Percentiles rank a stretch among this genome's conserved stretches.
Evolutionary conservation across 441 rosid genomes (phyloP).

Genomic region (Croton laevigatus): DNA sequence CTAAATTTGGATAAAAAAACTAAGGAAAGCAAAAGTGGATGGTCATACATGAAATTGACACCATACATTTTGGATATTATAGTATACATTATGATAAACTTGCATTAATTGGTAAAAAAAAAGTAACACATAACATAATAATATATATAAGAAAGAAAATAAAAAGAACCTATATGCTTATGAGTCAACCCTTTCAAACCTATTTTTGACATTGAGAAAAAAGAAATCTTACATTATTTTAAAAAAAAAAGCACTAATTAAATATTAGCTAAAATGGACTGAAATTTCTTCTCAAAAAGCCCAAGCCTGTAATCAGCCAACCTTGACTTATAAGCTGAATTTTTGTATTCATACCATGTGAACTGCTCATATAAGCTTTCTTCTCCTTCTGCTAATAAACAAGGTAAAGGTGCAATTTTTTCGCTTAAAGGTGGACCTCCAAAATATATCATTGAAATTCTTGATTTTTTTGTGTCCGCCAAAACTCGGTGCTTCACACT

Average conservation of each 20-base stretch:
- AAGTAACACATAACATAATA: background rate
- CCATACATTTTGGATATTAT: background rate
- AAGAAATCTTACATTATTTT: constrained; percentile 9
- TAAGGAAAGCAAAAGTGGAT: too few species aligned
- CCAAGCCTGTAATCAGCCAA: constrained; percentile 68
- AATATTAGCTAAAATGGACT: constrained; percentile 5
- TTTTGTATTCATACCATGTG: constrained; percentile 80
- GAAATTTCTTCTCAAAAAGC: constrained; percentile 44
- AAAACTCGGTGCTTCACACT: constrained; percentile 87
- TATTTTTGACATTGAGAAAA: too few species aligned
- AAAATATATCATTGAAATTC: constrained; percentile 75
- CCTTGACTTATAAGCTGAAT: constrained; percentile 56
- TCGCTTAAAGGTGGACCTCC: constrained; percentile 73
- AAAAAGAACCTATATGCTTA: constrained; percentile 24
- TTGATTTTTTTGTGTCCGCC: constrained; percentile 49
- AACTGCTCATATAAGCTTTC: constrained; percentile 53
- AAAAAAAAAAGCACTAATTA: background rate
- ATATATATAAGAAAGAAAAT: background rate
- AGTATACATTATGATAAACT: constrained; percentile 17
- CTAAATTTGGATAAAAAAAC: background rate
- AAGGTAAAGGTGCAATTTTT: constrained; percentile 50
- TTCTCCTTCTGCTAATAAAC: constrained; percentile 40
- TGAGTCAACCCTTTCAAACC: constrained; percentile 26
- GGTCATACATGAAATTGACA: background rate
- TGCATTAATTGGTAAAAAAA: constrained; percentile 7